Evolutionary conservation across 306 rosid genomes (phyloP).

Genomic region (Vigna hirtella): DNA sequence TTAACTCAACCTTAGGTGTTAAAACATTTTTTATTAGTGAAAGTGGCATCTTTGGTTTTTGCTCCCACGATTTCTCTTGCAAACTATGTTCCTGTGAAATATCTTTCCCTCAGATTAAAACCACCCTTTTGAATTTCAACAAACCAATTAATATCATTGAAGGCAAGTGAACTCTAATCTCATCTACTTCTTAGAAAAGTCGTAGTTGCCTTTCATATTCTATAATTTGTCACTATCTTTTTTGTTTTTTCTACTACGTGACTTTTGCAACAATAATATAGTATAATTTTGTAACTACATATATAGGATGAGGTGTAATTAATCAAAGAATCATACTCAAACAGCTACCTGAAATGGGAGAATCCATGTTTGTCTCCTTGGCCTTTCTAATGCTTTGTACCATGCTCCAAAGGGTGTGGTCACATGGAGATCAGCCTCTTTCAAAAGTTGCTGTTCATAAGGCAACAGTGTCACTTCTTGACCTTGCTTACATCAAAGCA

Average conservation of each 20-base stretch:
- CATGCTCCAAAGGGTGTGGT: conserved; percentile 48
- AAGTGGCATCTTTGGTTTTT: conserved; percentile 38
- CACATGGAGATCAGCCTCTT: conserved; percentile 79
- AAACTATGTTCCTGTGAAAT: not conserved
- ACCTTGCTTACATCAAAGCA: conserved; percentile 63
- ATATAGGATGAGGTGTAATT: conserved; percentile 15
- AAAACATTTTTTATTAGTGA: not conserved
- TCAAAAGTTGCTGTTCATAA: conserved; percentile 65
- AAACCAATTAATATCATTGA: conserved; percentile 13
- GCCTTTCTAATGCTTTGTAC: conserved; percentile 52
- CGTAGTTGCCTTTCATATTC: conserved; percentile 14
- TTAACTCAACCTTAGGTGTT: not conserved
- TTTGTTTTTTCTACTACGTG: not conserved
- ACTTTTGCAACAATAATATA: not conserved
- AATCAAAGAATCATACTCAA: conserved; percentile 17
- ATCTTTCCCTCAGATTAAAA: not conserved
- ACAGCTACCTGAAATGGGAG: conserved; percentile 46
- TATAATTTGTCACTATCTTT: not conserved
- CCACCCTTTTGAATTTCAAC: not conserved
- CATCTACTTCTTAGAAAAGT: not conserved
- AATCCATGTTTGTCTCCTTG: conserved; percentile 48
- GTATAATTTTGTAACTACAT: not conserved
- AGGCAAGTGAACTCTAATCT: conserved; percentile 13
- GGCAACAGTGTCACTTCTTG: conserved; percentile 59
- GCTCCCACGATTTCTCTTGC: conserved; percentile 41